Evolutionary conservation across 1,284 basidiomycete species (phyloP), one percentile per base, ranked within the genome.

Genomic region (Trametes sp.): DNA sequence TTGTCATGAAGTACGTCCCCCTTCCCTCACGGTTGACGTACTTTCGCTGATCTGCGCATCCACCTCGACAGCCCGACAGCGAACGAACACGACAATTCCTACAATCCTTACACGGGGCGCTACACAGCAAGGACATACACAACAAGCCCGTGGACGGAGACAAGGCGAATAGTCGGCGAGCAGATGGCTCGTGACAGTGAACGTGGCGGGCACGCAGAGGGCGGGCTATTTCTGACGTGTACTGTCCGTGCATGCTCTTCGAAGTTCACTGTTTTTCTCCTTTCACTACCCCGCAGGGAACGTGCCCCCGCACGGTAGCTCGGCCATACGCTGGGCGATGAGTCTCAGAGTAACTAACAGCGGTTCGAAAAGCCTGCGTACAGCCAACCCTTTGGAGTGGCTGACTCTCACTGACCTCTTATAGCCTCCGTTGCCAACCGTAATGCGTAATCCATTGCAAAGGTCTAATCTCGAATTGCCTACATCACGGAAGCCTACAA

Each of bases 11-110:
- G 91, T 92, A 69, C 74, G 85, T 70, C 6, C 45, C 9, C 21
- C 4, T 21, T 29, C 29, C 28, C 10, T 31, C 24, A 13, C 41
- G 26, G 29, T 23, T n/a, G 4, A 3, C 16, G 38, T 3, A 6
- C 58, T 48, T 38, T 52, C 31, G 45, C 36, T 54, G 14, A 38
- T 33, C n/a, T n/a, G 19, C 29, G 10, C 35, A 50, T 49, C 13
- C 29, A 26, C 35, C 42, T 42, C 71, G 76, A 69, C 78, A 93
- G 89, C 90, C 92, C 35, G 90, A 89, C 69, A 87, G 89, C 42
- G 92, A 93, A 69, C 84, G 88, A 55, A 91, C 90, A 56, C 91
- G 92, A 72, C 86, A 89, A 46, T 74, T 93, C 62, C 90, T 93
- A 73, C 83, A 87, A 14, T 90, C 90, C 54, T 81, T 93, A 67